Evolutionary conservation across 1,284 basidiomycete species (phyloP).

Genomic region (Phellopilus nigrolimitatus): DNA sequence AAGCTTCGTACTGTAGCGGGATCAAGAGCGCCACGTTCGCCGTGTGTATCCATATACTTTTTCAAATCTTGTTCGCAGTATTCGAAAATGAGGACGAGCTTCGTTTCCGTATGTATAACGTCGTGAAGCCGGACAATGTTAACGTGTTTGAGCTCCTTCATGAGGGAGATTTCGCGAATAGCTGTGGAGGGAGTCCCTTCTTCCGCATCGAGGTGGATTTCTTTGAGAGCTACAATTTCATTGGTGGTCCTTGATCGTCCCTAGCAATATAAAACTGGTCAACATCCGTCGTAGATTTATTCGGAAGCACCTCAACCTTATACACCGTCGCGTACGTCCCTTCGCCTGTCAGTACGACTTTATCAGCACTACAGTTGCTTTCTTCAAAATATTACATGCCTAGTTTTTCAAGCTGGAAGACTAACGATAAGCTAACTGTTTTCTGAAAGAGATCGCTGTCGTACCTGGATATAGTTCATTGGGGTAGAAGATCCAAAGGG

Average conservation of each 20-base stretch:
- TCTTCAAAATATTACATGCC: slow-evolving; percentile 35
- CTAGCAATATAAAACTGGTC: slow-evolving; percentile 37
- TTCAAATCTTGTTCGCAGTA: slow-evolving; percentile 98
- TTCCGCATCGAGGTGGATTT: slow-evolving; percentile 94
- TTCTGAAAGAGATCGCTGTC: slow-evolving; percentile 20
- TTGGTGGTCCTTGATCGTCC: slow-evolving; percentile 83
- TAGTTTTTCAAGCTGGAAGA: slow-evolving; percentile 74
- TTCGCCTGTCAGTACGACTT: slow-evolving; percentile 47
- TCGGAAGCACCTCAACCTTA: slow-evolving; percentile 52
- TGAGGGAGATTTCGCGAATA: slow-evolving; percentile 92
- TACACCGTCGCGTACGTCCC: slow-evolving; percentile 88
- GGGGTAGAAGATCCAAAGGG: slow-evolving; percentile 19
- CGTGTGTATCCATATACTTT: slow-evolving; percentile 99
- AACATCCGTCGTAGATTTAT: slow-evolving; percentile 8
- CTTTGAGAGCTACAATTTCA: slow-evolving; percentile 88
- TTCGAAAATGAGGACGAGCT: slow-evolving; percentile 98
- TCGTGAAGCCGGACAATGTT: slow-evolving; percentile 97
- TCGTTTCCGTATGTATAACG: slow-evolving; percentile 97
- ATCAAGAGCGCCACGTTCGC: slow-evolving; percentile 92
- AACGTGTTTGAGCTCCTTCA: slow-evolving; percentile 95
- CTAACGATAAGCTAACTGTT: background rate
- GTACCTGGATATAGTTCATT: slow-evolving; percentile 70
- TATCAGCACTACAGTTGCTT: background rate
- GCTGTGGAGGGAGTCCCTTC: slow-evolving; percentile 94
- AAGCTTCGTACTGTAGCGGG: slow-evolving; percentile 93